A percentile compares a stretch with the other conserved stretches of the same genome.
Evolutionary conservation across 306 rosid genomes (phyloP).

Genomic region (Prunus kanzakura): DNA sequence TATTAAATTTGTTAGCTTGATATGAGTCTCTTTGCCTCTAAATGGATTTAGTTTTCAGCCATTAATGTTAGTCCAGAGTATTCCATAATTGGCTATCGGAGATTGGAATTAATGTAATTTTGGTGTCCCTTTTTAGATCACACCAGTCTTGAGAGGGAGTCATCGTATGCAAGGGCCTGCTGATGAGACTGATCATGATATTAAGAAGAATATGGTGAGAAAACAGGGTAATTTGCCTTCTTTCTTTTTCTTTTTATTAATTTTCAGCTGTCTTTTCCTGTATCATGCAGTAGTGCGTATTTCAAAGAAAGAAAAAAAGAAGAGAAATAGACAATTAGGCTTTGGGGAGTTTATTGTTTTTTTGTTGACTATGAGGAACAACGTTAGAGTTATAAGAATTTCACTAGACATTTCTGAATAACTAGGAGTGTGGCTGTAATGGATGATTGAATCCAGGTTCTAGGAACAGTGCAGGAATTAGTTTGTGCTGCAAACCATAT

Average conservation of each 20-base stretch:
- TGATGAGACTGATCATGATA: slow-evolving; percentile 35
- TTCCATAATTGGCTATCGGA: slow-evolving; percentile 17
- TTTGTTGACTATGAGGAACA: not conserved
- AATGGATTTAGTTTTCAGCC: not conserved
- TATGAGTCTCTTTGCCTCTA: not conserved
- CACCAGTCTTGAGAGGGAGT: slow-evolving; percentile 48
- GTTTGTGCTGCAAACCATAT: too few relatives aligned
- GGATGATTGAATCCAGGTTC: too few relatives aligned
- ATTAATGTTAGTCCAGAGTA: not conserved
- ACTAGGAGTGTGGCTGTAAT: too few relatives aligned
- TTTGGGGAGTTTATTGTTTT: not conserved
- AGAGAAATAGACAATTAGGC: not conserved
- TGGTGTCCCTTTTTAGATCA: slow-evolving; percentile 45
- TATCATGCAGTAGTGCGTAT: not conserved
- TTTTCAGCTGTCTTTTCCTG: not conserved
- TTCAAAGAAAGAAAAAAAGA: not conserved
- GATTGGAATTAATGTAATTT: slow-evolving; percentile 41
- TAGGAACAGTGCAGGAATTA: too few relatives aligned
- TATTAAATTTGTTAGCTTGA: not conserved
- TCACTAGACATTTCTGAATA: not conserved
- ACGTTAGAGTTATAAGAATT: not conserved
- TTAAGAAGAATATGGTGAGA: slow-evolving; percentile 49
- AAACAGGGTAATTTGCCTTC: slow-evolving; percentile 39
- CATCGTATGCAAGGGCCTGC: slow-evolving; percentile 41
- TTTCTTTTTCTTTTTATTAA: not conserved